These are phyloP conservation scores for Barnettozyma sucrosica DNA, from an alignment of 805 yeast genomes.

Conservation along the genomic window DNA sequence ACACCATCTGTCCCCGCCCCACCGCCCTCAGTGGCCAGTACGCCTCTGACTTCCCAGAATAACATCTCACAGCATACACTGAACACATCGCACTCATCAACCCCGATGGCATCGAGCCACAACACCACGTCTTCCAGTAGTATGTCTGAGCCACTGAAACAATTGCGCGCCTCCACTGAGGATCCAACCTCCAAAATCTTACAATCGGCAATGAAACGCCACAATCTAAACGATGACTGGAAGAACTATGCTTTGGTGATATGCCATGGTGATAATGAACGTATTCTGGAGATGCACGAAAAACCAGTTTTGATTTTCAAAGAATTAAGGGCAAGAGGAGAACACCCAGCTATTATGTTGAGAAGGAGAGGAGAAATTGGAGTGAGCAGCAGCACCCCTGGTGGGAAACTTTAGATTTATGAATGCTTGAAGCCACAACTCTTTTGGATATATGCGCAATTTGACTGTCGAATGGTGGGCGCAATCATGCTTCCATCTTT, in stretches of 20 bases:
- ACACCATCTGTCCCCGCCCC: background rate
- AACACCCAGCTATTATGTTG: slow-evolving; percentile 88
- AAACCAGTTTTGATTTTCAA: slow-evolving; percentile 83
- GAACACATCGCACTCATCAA: background rate
- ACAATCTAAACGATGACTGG: slow-evolving; percentile 78
- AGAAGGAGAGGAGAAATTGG: slow-evolving; percentile 64
- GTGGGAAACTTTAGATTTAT: slow-evolving; percentile 32
- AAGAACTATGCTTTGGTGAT: slow-evolving; percentile 82
- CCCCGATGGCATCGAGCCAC: background rate
- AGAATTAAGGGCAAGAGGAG: slow-evolving; percentile 77
- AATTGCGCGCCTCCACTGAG: slow-evolving; percentile 77
- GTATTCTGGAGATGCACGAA: slow-evolving; percentile 77
- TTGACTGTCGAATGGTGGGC: background rate
- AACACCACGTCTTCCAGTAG: background rate
- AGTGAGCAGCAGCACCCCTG: slow-evolving; percentile 32
- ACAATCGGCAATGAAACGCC: slow-evolving; percentile 84
- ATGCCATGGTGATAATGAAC: slow-evolving; percentile 85
- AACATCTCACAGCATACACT: background rate
- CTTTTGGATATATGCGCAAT: background rate
- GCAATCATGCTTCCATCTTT: too few relatives aligned
- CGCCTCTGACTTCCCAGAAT: background rate
- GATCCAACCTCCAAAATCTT: slow-evolving; percentile 87
- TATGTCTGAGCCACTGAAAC: slow-evolving; percentile 66
- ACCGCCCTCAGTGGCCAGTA: slow-evolving; percentile 10
- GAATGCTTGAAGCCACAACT: too few relatives aligned